phyloP scores from a whole-genome alignment of 2,329 filamentous ascomycete genomes.

The Colletotrichum acutatum region DNA sequence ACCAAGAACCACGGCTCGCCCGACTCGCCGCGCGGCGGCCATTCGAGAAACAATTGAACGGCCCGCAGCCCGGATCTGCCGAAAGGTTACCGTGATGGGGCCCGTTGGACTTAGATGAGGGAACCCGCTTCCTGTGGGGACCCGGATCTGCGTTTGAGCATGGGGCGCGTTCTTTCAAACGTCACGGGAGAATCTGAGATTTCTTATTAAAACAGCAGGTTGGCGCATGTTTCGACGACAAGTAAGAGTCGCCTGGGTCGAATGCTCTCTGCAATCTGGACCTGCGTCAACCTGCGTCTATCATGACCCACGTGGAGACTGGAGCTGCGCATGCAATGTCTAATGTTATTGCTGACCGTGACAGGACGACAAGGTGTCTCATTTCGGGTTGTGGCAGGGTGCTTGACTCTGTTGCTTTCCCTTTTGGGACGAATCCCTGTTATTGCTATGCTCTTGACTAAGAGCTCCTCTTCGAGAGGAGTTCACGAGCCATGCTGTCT shows the following conservation, averaged over 20 bases:
- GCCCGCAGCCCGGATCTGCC: slow-evolving; percentile 1
- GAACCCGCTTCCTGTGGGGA: neutral
- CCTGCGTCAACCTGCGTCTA: neutral
- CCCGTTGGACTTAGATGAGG: slow-evolving; percentile 5
- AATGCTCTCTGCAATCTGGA: neutral
- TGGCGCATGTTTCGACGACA: neutral
- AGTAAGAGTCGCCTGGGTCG: neutral
- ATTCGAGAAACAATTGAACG: neutral
- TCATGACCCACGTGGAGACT: neutral
- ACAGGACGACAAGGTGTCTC: neutral
- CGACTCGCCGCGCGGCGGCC: neutral
- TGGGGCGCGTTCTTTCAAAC: neutral
- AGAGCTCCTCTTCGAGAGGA: neutral
- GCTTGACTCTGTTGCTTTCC: neutral
- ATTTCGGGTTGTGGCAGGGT: neutral
- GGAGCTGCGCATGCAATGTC: neutral
- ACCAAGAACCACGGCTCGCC: neutral
- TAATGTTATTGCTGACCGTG: neutral
- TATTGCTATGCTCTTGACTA: neutral
- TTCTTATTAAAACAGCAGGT: neutral
- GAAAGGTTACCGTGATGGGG: slow-evolving; percentile 2
- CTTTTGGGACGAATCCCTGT: neutral
- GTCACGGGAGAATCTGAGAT: neutral
- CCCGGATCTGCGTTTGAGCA: neutral
- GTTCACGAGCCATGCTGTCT: neutral